Percentiles rank a stretch among this genome's conserved stretches.
Conservation (phyloP, 2,329 filamentous ascomycete species). For the Polytolypa hystricis region DNA sequence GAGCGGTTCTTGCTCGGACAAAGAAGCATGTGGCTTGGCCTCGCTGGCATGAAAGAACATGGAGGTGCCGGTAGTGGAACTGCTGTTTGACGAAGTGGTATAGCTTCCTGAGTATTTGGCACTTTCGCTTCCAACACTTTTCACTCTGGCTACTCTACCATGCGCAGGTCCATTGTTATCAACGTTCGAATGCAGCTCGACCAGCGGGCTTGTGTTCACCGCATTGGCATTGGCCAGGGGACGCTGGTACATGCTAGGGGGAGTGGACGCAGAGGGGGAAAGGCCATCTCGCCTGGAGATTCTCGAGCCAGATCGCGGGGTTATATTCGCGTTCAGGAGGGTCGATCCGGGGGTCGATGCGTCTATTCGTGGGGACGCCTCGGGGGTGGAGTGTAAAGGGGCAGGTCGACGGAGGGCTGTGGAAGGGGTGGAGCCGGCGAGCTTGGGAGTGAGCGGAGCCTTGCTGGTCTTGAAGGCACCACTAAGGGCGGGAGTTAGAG, state of each 20-base stretch:
- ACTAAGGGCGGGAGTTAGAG: slow-evolving; percentile 58
- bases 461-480: slow-evolving; percentile 46
- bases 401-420: slow-evolving; percentile 24
- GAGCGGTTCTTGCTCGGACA: slow-evolving; percentile 20
- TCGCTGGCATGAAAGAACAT: slow-evolving; percentile 94
- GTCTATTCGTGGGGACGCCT: slow-evolving; percentile 33
- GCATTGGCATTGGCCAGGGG: slow-evolving; percentile 14
- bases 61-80: slow-evolving; percentile 26
- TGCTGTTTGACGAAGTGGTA: slow-evolving; percentile 25
- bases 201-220: not conserved
- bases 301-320: slow-evolving; percentile 65
- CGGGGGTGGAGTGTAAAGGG: slow-evolving; percentile 23
- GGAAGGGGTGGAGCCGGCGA: slow-evolving; percentile 31
- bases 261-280: slow-evolving; percentile 52
- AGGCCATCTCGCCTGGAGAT: slow-evolving; percentile 61
- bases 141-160: slow-evolving; percentile 24
- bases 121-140: slow-evolving; percentile 26
- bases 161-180: slow-evolving; percentile 20
- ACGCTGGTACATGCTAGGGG: slow-evolving; percentile 20
- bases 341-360: slow-evolving; percentile 44
- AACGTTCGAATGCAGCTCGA: slow-evolving; percentile 20
- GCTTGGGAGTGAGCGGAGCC: slow-evolving; percentile 48
- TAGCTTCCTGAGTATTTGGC: not conserved
- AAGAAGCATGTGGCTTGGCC: slow-evolving; percentile 43
- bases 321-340: slow-evolving; percentile 58